Evolutionary conservation across 129 eudicot species (phyloP), one percentile per base, ranked within the genome.

Genomic region (Chrysanthemum seticuspe): DNA sequence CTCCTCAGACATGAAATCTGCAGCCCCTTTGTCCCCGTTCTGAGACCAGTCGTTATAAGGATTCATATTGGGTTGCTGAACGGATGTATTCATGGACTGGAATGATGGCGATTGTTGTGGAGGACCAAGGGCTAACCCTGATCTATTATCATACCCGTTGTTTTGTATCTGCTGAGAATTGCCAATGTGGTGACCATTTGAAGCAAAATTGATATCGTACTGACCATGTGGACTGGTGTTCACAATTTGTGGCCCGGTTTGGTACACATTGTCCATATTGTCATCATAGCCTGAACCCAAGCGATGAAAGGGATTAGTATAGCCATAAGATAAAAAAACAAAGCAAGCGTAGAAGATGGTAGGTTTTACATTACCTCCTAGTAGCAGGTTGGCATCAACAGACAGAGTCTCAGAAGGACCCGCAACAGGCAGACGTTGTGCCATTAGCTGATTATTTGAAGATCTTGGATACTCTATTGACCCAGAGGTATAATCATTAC

Each of bases 1-100:
- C 44, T 92, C 98, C 76, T 89, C 98, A 4, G 96, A 83, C 79
- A 89, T 73, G 14, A 91, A 88, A 59, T 91, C 91, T 5, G 71
- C 89, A 0, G 64, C 88, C 4, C 80, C 88, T 68, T 82, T 82
- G 60, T 82, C 91, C 36, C 71, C 78, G 34, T 70, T 74, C 44
- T 65, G 85, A 31, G 98, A 76, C 98, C 98, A 92, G 60, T 87
- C 95, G 5, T 79, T 96, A 11, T 85, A 92, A 0, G 95, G 91
- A 74, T 89, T 87, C 68, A 83, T 79, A 70, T 52, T 85, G 68
- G 88, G 10, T 8, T 80, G 97, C 23, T 72, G 93, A 62, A 79
- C 66, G 10, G 93, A 62, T 21, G 93, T 14, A 63, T 74, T 65
- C 4, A 78, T 48, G 2, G 80, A 13, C 73, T 84, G 91, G 82